Base-by-base conservation (phyloP, 176 grass and related monocot species). In the Neostapfia colusana region DNA sequence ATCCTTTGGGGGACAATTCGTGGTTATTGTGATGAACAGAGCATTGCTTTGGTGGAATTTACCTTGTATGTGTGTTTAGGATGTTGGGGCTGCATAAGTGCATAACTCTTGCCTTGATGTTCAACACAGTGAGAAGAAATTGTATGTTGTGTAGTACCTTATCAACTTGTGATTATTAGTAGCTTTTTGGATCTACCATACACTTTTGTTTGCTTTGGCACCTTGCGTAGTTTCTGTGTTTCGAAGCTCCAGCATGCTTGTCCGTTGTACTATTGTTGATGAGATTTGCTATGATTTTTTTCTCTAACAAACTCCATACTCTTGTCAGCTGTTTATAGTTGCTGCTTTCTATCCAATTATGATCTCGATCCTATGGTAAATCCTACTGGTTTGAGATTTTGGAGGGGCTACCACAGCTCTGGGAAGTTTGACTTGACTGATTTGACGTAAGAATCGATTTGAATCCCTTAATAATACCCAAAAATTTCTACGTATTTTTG, bases 361-460 rank as follows among this genome's bases (percentile, higher is more conserved):
- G 88, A 66, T 82, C 64, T 77, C 49, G 62, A 74, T 25, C 69
- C 53, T 40, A 75, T 53, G 87, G 45, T 81, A 54, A 65, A 77
- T 72, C 36, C 63, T 67, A 39, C 69, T 80, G 53, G 73, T 63
- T 80, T 73, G 28, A 80, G 51, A 63, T 85, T 75, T 62, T 41
- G 68, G 55, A 86, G 81, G 75, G 58, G 24, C 69, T 92, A 74
- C 73, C 73, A 83, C 76, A 88, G 75, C 28, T 88, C 87, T 14
- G 81, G 84, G 65, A 98, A 86, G 76, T 79, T 92, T 66, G 95
- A 98, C 70, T 92, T 98, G 80, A 94, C 91, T 65, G 91, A 98
- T 87, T 69, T 98, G 82, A 98, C 95, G 95, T 98, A 88, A 98
- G 95, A 92, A 82, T 77, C 66, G 58, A 36, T 50, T 49, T 35